phyloP scores from a whole-genome alignment of 2,329 filamentous ascomycete genomes.

The Fusarium zealandicum region DNA sequence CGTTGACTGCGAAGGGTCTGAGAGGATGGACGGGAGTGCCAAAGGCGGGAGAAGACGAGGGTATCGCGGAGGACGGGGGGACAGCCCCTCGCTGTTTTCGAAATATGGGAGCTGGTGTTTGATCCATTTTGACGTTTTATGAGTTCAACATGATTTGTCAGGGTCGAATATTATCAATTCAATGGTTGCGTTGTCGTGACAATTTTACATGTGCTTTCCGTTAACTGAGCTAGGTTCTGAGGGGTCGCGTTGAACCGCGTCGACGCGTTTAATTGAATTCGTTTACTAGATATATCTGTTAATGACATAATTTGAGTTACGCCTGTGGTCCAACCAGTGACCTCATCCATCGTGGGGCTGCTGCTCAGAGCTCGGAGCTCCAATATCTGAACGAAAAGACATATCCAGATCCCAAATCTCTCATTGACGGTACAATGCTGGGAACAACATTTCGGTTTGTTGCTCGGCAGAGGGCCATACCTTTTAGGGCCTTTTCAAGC shows the following conservation, averaged over 20 bases:
- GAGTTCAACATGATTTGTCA: constrained; percentile 27
- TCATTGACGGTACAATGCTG: constrained; percentile 38
- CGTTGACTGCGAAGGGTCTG: constrained; percentile 64
- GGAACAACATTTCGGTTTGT: constrained; percentile 35
- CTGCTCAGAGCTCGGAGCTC: constrained; percentile 14
- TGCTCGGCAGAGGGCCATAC: constrained; percentile 25
- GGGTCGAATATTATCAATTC: not conserved
- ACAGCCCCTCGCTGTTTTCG: constrained; percentile 45
- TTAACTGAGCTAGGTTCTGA: constrained; percentile 19
- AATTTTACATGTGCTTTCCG: constrained; percentile 12
- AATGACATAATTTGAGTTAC: constrained; percentile 31
- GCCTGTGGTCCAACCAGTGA: constrained; percentile 30
- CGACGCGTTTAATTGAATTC: constrained; percentile 51
- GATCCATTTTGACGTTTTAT: constrained; percentile 45
- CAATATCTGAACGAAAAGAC: not conserved
- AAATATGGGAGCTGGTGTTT: constrained; percentile 50
- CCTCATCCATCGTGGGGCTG: constrained; percentile 41
- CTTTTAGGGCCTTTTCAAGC: constrained; percentile 52
- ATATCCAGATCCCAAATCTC: constrained; percentile 1
- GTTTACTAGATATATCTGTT: constrained; percentile 39
- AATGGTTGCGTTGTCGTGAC: constrained; percentile 9
- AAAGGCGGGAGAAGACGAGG: constrained; percentile 90
- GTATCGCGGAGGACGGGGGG: constrained; percentile 66
- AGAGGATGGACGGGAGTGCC: constrained; percentile 85
- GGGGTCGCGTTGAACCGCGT: constrained; percentile 42